phyloP scores from a whole-genome alignment of 495 filamentous ascomycete species.

The Penicillium roqueforti region DNA sequence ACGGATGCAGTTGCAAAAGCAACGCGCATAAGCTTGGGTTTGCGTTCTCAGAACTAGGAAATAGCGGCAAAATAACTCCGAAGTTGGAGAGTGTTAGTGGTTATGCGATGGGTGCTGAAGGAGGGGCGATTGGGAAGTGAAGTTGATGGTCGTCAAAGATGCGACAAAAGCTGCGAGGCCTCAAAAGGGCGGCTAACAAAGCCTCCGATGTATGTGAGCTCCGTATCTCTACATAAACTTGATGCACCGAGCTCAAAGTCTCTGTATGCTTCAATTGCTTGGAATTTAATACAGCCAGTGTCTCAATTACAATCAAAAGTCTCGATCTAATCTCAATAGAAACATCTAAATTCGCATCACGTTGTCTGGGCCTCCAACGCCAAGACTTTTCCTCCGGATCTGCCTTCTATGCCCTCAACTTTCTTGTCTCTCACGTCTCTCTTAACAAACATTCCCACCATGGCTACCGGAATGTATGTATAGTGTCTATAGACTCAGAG shows the following conservation, averaged over 20 bases:
- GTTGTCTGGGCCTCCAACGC: slow-evolving; percentile 12
- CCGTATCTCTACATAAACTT: too few species aligned
- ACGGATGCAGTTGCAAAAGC: slow-evolving; percentile 10
- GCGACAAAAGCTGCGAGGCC: slow-evolving; percentile 9
- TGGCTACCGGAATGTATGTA: slow-evolving; percentile 46
- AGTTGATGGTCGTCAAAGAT: background rate
- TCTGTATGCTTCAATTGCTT: background rate
- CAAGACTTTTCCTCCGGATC: slow-evolving; percentile 22
- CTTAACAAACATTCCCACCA: slow-evolving; percentile 16
- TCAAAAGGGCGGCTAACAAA: slow-evolving; percentile 21
- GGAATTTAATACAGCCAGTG: background rate
- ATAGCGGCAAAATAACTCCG: background rate
- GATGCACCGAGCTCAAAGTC: background rate
- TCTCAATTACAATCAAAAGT: background rate
- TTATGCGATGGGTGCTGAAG: background rate
- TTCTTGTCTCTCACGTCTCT: slow-evolving; percentile 6
- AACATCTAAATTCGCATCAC: background rate
- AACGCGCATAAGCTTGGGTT: slow-evolving; percentile 10
- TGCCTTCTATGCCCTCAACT: slow-evolving; percentile 10
- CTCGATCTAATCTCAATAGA: background rate
- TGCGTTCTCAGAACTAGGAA: background rate
- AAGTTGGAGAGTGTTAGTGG: background rate
- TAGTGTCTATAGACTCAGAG: background rate
- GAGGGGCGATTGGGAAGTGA: background rate
- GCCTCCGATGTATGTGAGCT: slow-evolving; percentile 10